Base-by-base conservation (phyloP, 495 filamentous ascomycete genomes). In the Daldinia bambusicola region DNA sequence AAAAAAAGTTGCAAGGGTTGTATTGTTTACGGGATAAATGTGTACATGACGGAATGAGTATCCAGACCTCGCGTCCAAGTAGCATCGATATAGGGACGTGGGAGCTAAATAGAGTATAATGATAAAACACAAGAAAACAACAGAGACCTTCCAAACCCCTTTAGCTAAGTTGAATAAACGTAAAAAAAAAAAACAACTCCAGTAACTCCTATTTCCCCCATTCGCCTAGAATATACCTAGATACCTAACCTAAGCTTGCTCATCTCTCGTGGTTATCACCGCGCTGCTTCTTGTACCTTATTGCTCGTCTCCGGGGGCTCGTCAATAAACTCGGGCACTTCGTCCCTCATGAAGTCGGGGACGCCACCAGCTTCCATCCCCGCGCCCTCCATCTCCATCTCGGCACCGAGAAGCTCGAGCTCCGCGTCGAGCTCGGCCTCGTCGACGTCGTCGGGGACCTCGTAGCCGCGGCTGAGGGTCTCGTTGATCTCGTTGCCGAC, bases 401-500 rank as follows among this genome's bases (percentile, higher is more conserved):
- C 95, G 67, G 94, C 92, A 6, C 95, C 94, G 22, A 99, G 82
- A 31, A 94, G 93, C 83, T 99, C 95, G 71, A 99, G 82, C 82
- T 99, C 95, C 4, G 96, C 96, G 80, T 99, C 95, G 67, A 98
- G 82, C 81, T 99, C 95, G 1, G 92, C 91, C 88, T 99, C 96
- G 81, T 99, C 95, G 62, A 99, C 94, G 77, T 98, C 95, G 77
- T 99, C 95, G 1, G 95, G 95, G 22, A 99, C 84, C 78, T 98
- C 95, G 78, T 99, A 99, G 66, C 93, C 92, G 67, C 96, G 81
- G 58, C 92, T 93, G 58, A 99, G 92, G 65, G 90, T 94, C 83
- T 99, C 95, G 80, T 99, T 93, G 63, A 99, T 99, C 81, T 98
- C 95, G 80, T 98, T 98, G 2, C 96, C 95, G 41, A 98, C 89